A percentile compares a stretch with the other conserved stretches of the same genome.
phyloP scores from a whole-genome alignment of 1,139 yeast genomes.

The Diutina catenulata region DNA sequence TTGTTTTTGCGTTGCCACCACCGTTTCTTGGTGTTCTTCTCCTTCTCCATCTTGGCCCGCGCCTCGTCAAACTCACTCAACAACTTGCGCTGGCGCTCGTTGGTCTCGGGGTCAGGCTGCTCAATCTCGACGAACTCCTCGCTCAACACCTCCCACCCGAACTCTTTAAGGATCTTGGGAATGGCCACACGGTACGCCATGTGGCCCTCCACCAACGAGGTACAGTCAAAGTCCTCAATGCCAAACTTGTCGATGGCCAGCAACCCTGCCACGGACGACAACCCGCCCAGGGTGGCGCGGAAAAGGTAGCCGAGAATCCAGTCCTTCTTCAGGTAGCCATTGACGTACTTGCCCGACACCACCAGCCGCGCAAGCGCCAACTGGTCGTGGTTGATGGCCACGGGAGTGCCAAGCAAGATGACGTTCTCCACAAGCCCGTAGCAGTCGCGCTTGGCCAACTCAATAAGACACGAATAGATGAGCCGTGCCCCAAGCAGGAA shows the following conservation, averaged over 20 bases:
- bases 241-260: constrained; percentile 60
- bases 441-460: constrained; percentile 77
- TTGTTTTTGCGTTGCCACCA: constrained; percentile 71
- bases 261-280: constrained; percentile 81
- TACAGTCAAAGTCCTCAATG: constrained; percentile 77
- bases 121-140: constrained; percentile 95
- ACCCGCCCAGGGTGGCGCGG: constrained; percentile 92
- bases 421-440: constrained; percentile 87
- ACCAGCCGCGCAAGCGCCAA: constrained; percentile 71
- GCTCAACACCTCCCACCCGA: constrained; percentile 74
- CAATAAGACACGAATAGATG: constrained; percentile 80
- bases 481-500: constrained; percentile 91
- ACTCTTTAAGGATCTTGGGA: constrained; percentile 58
- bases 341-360: constrained; percentile 82
- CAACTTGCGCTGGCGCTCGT: constrained; percentile 70
- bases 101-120: constrained; percentile 87
- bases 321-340: constrained; percentile 85
- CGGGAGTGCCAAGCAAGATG: constrained; percentile 78
- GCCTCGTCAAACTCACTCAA: constrained; percentile 81
- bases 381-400: constrained; percentile 70
- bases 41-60: constrained; percentile 42
- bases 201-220: constrained; percentile 84
- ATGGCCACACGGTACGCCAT: constrained; percentile 93
- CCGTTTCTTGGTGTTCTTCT: constrained; percentile 21
- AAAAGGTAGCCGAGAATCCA: constrained; percentile 95